Evolutionary conservation across 257 asterid genomes (phyloP), one percentile per base, ranked within the genome.

Genomic region (Nicotiana paniculata): DNA sequence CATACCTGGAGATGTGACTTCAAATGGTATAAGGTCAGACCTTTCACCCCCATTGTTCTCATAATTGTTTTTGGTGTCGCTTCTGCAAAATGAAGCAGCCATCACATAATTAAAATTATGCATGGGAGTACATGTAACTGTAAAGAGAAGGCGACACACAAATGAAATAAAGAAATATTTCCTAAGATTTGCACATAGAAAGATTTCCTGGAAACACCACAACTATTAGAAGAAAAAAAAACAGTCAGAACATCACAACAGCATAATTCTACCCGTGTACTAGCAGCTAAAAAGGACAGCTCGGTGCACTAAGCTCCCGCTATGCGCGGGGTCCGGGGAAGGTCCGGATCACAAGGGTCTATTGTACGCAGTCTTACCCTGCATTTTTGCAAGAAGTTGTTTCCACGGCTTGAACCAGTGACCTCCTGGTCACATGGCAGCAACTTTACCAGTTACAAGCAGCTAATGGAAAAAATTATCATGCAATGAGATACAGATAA

Each of bases 11-110:
- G 98, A 90, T 93, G 97, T 32, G 98, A 95, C 93, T 95, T 95
- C 89, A 95, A 89, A 86, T 95, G 98, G 86, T 95, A 95, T 81
- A 95, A 86, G 70, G 98, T 95, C 88, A 95, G 91, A 86, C 98
- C 98, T 86, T 93, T 95, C 55, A 95, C 98, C 79, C 97, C 96
- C 98, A 95, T 95, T 85, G 97, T 90, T 89, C 97, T 93, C 92
- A 92, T 69, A 54, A 95, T 91, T 51, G 93, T 85, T 90, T 93
- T 95, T 4, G 98, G 98, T 13, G 98, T 95, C 81, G 98, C 98
- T 87, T 95, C 98, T 95, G 96, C 83, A 88, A 82, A 70, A 81
- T 64, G 77, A 79, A 81, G 72, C n/a, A 53, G 28, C 30, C 17
- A 54, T 53, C 46, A 1, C 82, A 51, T 80, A 80, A 21, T 76